Base-by-base conservation (phyloP, 768 basidiomycete genomes). In the Lyophyllum semitale region DNA sequence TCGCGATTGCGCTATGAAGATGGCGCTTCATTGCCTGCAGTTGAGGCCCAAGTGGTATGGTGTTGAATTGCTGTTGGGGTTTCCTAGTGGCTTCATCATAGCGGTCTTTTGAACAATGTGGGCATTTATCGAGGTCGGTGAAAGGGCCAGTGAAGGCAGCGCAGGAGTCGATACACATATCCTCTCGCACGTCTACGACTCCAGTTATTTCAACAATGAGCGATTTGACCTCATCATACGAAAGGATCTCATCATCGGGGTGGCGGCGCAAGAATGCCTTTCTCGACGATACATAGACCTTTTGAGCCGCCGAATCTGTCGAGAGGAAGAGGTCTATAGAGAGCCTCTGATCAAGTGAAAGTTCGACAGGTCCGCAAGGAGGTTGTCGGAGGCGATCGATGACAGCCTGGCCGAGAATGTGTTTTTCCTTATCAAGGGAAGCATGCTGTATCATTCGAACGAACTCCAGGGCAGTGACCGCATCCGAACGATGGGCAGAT, bases 21-120 rank as follows among this genome's bases (percentile, higher is more conserved):
- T 48, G 30, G 11, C 62, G 51, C 47, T 57, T 66, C 17, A 66
- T 53, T 17, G 67, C 67, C 46, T 68, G 67, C 0, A 69, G 47
- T 11, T 55, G 46, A 2, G 64, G 62, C 1, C 65, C 63, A 41
- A 68, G 43, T 0, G 66, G 63, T 17, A 70, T 62, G 0, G 69
- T 64, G 25, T 43, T 42, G 42, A 66, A 63, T 11, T 61, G 25
- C 20, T 50, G 55, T 6, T 43, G 29, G 5, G 54, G 41, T 33
- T 55, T 60, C 12, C 40, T 44, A 4, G 59, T 60, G 12, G 47
- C 25, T 6, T 59, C 25, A 25, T 64, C 57, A 25, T 54, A 35
- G 1, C 55, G 47, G 4, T 55, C 32, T 32, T 51, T 37, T 1
- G 57, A 47, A 50, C 63, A 67, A 8, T 20, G 17, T 20, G 38